These are phyloP conservation scores for Cochlearia excelsa DNA, from an alignment of 345 rosid genomes.

Conservation along the genomic window DNA sequence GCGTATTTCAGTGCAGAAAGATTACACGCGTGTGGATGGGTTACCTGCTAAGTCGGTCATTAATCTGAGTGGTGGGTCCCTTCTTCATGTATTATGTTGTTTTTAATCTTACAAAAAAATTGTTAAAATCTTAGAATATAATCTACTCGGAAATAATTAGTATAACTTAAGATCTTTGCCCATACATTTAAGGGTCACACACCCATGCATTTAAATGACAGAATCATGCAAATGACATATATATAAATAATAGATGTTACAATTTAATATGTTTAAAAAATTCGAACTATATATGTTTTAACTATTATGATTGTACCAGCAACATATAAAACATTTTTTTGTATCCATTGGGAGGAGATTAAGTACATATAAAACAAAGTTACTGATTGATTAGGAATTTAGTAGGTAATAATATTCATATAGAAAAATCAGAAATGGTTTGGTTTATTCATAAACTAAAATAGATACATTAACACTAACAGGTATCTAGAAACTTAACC, in stretches of 20 bases:
- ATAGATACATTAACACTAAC: not conserved
- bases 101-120: no score
- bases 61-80: constrained; percentile 29
- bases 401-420: constrained; percentile 1
- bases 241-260: no score
- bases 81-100: not conserved
- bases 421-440: constrained; percentile 5
- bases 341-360: not conserved
- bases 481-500: constrained; percentile 12
- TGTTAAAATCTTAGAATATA: not conserved
- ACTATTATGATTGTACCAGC: no score
- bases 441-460: not conserved
- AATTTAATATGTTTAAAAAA: no score
- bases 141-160: not conserved
- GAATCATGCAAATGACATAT: no score
- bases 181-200: no score
- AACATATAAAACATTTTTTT: no score
- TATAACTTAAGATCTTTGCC: no score
- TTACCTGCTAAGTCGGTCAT: constrained; percentile 36
- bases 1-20: constrained; percentile 7
- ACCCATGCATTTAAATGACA: no score
- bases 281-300: no score
- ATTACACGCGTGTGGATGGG: constrained; percentile 23
- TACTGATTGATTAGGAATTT: not conserved
- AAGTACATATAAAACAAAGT: constrained; percentile 2